Base-by-base conservation (phyloP, 2,329 filamentous ascomycete species). In the Cryoendolithus antarcticus region DNA sequence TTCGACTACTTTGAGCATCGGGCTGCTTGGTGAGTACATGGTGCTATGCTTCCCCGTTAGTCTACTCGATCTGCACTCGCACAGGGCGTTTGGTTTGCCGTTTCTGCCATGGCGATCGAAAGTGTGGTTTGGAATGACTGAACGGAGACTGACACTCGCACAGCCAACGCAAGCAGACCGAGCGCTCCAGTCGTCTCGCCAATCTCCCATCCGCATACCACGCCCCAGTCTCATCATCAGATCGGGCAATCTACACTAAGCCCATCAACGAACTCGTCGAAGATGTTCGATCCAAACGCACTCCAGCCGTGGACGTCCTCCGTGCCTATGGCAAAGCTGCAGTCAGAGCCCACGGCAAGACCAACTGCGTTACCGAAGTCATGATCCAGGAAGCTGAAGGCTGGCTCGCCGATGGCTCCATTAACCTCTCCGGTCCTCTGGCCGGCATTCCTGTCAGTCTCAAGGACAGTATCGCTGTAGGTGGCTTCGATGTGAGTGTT, bases 291-390 rank as follows among this genome's bases (percentile, higher is more conserved):
- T 71, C 74, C n/a, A 72, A 77, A 32, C 62, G 68, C 38, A 66
- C 76, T 35, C 70, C 72, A 9, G 79, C 88, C 0, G 58, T 80
- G 15, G 77, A 86, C 44, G 74, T 95, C 34, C 75, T 95, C n/a
- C 76, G 70, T 43, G 77, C 86, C 8, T 96, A 95, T 58, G 82
- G 82, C 53, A 93, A 93, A 61, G 79, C 89, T 12, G 82, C 88
- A 0, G 58, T 93, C 38, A 80, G 78, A 54, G 88, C 86, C 1
- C 89, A 95, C 29, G 72, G 80, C 45, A 81, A 81, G 62, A 94
- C 86, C 2, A 95, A 95, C 59, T 93, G 85, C 54, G 63, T 93
- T 9, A 95, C 89, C 0, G 88, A 95, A 62, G 67, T 95, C 41
- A 74, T 95, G 65, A 72, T 95, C 30, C 69, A 75, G 0, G 79